phyloP scores from a whole-genome alignment of 2,329 filamentous ascomycete genomes.

The Grosmannia huntii region DNA sequence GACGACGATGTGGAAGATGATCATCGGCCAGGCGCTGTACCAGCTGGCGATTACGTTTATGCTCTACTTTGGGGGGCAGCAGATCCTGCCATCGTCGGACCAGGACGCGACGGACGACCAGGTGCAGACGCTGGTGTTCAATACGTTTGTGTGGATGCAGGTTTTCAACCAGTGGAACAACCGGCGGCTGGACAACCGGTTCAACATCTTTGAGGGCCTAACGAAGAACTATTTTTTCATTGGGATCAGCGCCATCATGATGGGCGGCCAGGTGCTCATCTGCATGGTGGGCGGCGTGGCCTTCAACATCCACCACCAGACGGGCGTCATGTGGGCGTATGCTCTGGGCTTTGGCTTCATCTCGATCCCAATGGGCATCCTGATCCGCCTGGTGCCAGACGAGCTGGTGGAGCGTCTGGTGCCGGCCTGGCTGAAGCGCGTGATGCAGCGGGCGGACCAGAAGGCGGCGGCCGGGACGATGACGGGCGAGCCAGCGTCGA shows the following conservation, averaged over 20 bases:
- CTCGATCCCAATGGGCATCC: slow-evolving; percentile 73
- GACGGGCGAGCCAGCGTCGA: slow-evolving; percentile 6
- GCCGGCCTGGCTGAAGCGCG: slow-evolving; percentile 38
- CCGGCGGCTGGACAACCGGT: slow-evolving; percentile 82
- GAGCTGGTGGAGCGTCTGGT: slow-evolving; percentile 42
- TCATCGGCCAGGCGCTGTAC: slow-evolving; percentile 81
- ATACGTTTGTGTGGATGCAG: slow-evolving; percentile 99
- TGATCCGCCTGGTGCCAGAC: slow-evolving; percentile 76
- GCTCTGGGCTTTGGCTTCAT: slow-evolving; percentile 71
- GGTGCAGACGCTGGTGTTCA: slow-evolving; percentile 79
- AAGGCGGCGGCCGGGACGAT: neutral
- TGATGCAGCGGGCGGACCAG: slow-evolving; percentile 17
- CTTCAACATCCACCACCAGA: slow-evolving; percentile 60
- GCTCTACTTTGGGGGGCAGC: slow-evolving; percentile 47
- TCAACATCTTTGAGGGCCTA: slow-evolving; percentile 91
- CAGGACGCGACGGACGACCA: slow-evolving; percentile 29
- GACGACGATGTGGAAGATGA: slow-evolving; percentile 98
- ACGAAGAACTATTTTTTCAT: slow-evolving; percentile 81
- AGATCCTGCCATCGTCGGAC: slow-evolving; percentile 24
- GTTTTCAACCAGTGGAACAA: slow-evolving; percentile 99
- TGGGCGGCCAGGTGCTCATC: slow-evolving; percentile 80
- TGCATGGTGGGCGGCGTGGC: slow-evolving; percentile 73
- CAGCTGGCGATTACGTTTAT: slow-evolving; percentile 71
- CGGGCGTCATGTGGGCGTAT: slow-evolving; percentile 71
- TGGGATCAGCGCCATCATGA: slow-evolving; percentile 73